A percentile compares a stretch with the other conserved stretches of the same genome.
phyloP scores from a whole-genome alignment of 2,329 filamentous ascomycete genomes.

The Coniochaeta sp. region DNA sequence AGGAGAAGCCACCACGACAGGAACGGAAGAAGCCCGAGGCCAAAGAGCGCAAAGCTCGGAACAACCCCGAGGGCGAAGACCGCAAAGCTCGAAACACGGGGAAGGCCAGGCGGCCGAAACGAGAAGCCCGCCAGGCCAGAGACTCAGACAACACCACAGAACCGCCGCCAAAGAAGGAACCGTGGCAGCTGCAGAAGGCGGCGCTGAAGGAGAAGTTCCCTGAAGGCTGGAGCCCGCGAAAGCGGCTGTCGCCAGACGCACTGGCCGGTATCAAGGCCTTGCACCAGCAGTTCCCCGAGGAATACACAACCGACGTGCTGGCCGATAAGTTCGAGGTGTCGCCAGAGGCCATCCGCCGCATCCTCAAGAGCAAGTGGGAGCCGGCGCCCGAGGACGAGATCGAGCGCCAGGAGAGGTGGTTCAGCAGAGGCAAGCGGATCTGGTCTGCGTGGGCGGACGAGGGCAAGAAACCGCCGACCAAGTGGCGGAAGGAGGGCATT shows the following conservation, averaged over 20 bases:
- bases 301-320: conserved; percentile 68
- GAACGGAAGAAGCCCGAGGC: conserved; percentile 10
- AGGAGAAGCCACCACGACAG: neutral
- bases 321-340: conserved; percentile 79
- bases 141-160: neutral
- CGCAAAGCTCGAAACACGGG: too few relatives aligned
- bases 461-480: conserved; percentile 53
- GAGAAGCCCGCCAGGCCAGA: conserved; percentile 1
- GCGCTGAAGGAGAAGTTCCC: conserved; percentile 73
- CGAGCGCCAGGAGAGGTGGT: conserved; percentile 54
- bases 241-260: conserved; percentile 85
- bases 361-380: conserved; percentile 72
- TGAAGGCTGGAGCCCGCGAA: conserved; percentile 73
- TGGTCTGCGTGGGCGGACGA: conserved; percentile 54
- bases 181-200: conserved; percentile 71
- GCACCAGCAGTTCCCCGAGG: conserved; percentile 67
- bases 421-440: conserved; percentile 50
- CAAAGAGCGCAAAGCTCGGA: too few relatives aligned
- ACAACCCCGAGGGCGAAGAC: too few relatives aligned
- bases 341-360: conserved; percentile 77
- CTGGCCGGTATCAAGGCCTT: conserved; percentile 80
- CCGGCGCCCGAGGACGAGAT: conserved; percentile 51
- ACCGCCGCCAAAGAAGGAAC: conserved; percentile 9
- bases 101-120: too few relatives aligned
- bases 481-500: conserved; percentile 52